phyloP scores from a whole-genome alignment of 495 filamentous ascomycete genomes.

The Hypoxylon crocopeplum region DNA sequence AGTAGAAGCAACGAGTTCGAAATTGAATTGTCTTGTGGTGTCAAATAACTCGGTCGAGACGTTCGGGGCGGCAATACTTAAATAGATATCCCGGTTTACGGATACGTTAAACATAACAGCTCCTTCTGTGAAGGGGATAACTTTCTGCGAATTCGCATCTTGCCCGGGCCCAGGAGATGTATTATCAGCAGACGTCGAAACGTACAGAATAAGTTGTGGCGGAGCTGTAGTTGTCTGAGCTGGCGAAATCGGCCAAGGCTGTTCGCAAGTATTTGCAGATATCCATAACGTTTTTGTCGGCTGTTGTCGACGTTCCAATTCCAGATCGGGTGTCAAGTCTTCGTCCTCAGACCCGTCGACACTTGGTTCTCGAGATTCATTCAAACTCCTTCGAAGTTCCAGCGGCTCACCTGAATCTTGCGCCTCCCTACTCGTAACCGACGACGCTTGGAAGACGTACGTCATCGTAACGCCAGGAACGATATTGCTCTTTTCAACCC shows the following conservation, averaged over 20 bases:
- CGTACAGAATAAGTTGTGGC: constrained; percentile 78
- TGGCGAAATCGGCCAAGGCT: constrained; percentile 62
- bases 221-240: constrained; percentile 49
- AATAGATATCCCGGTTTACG: constrained; percentile 68
- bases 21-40: constrained; percentile 66
- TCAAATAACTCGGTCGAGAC: constrained; percentile 56
- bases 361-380: constrained; percentile 20
- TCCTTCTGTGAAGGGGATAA: constrained; percentile 57
- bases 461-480: constrained; percentile 57
- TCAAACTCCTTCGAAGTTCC: constrained; percentile 32
- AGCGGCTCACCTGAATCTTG: constrained; percentile 7
- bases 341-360: constrained; percentile 10
- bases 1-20: constrained; percentile 82
- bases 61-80: constrained; percentile 74
- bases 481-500: constrained; percentile 60
- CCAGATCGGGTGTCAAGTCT: constrained; percentile 11
- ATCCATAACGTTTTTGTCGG: constrained; percentile 67
- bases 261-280: constrained; percentile 80
- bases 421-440: constrained; percentile 29
- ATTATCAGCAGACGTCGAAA: constrained; percentile 72
- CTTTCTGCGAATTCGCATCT: constrained; percentile 53
- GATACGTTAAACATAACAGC: constrained; percentile 64
- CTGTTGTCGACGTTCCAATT: constrained; percentile 37
- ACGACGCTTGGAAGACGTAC: constrained; percentile 46
- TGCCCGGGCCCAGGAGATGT: constrained; percentile 69